Base-by-base conservation (phyloP, 2,329 filamentous ascomycete genomes). In the Epichloe amarillans region DNA sequence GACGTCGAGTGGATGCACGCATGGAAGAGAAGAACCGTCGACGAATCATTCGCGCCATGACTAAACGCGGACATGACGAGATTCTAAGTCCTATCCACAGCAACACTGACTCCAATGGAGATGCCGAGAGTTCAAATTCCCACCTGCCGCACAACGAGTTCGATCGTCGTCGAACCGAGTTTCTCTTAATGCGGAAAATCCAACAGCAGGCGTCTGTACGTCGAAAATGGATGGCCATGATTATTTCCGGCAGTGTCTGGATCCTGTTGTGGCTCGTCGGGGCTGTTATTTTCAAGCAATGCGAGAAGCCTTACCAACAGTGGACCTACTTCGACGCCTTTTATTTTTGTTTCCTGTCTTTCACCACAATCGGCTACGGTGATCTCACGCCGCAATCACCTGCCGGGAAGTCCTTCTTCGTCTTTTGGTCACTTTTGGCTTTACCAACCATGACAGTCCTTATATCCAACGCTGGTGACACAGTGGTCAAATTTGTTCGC, bases 361-460 rank as follows among this genome's bases (percentile, higher is more conserved):
- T 95, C 23, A 73, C 89, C 2, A 95, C 90, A 0, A 86, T 95
- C 38, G 90, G 90, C 1, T 95, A 95, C 58, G 90, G 90, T 3
- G 88, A 95, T 56, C 66, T 84, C 5, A 80, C 82, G 1, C 88
- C 88, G 0, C 72, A 81, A n/a, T 86, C 83, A 2, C 90, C 89
- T 55, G 76, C 82, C 0, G 88, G 86, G 1, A 83, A 86, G 50
- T 80, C 86, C 0, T 95, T 95, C 64, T 96, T 95, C 60, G 86
- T 96, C n/a, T 83, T 95, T 51, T 96, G 90, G 90, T 87, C 83
- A 14, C 66, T 96, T 1, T 75, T 95, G 26, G 88, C 89, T 0
- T 74, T 95, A 3, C 90, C 90, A 0, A 90, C 86, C 2, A 90
- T 90, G 77, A 95, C 90, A 0, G 83, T 95, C 17, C 75, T 96